phyloP scores from a whole-genome alignment of 805 yeast genomes.

The Lachancea sp. region DNA sequence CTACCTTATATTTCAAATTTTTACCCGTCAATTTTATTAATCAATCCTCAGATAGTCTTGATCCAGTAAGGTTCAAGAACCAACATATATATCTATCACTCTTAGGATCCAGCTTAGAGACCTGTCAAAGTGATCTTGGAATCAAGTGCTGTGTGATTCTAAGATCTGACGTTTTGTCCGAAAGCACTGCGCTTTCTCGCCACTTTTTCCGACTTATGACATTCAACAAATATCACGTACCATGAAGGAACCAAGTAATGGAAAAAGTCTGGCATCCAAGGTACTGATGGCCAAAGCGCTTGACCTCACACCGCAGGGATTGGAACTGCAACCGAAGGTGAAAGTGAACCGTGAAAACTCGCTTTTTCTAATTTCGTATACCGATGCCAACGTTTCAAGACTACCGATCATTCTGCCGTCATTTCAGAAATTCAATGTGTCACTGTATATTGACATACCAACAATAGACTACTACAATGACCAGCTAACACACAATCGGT shows the following conservation, averaged over 20 bases:
- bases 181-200: background rate
- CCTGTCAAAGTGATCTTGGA: too few species aligned
- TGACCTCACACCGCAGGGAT: background rate
- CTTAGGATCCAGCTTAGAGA: too few species aligned
- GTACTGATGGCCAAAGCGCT: slow-evolving; percentile 6
- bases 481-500: slow-evolving; percentile 23
- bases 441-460: slow-evolving; percentile 30
- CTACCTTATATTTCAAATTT: too few species aligned
- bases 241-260: slow-evolving; percentile 7
- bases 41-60: too few species aligned
- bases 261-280: slow-evolving; percentile 5
- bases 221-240: slow-evolving; percentile 2
- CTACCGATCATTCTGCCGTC: slow-evolving; percentile 4
- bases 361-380: slow-evolving; percentile 25
- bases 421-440: slow-evolving; percentile 17
- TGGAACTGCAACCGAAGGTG: slow-evolving; percentile 16
- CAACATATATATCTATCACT: too few species aligned
- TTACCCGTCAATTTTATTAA: too few species aligned
- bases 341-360: slow-evolving; percentile 26
- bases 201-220: background rate
- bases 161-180: too few species aligned
- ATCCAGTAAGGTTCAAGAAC: too few species aligned
- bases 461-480: slow-evolving; percentile 32
- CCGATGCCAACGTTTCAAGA: slow-evolving; percentile 20
- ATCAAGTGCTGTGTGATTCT: too few species aligned